Conservation (phyloP, 139 green algal species). For the Ettlia oleoabundans region DNA sequence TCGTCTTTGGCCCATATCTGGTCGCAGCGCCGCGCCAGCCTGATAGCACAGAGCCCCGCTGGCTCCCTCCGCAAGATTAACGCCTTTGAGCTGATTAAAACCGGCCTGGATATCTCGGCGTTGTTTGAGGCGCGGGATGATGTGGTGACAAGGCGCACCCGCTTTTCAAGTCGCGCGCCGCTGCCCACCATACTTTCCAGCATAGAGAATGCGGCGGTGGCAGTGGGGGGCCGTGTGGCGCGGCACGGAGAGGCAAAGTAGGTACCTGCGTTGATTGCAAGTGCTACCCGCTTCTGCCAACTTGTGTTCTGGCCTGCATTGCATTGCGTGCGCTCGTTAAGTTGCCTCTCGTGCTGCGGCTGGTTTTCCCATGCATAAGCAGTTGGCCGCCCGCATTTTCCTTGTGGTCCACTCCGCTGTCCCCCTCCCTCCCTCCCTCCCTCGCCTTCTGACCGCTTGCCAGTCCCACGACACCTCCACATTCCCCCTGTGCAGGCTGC, state of each 20-base stretch:
- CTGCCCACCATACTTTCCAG: conserved; percentile 22
- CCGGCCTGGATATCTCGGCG: conserved; percentile 56
- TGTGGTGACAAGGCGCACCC: conserved; percentile 47
- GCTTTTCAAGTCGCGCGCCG: conserved; percentile 43
- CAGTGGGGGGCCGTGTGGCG: conserved; percentile 40
- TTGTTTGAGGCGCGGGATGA: conserved; percentile 58
- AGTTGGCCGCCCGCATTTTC: too few relatives aligned
- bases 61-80: conserved; percentile 37
- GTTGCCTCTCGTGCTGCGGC: too few relatives aligned
- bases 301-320: too few relatives aligned
- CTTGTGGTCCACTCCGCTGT: too few relatives aligned
- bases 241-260: not conserved
- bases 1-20: not conserved
- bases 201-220: conserved; percentile 44
- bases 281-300: too few relatives aligned
- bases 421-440: too few relatives aligned
- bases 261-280: not conserved
- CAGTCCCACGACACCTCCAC: too few relatives aligned
- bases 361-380: too few relatives aligned
- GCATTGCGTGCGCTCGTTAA: too few relatives aligned
- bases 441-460: too few relatives aligned
- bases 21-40: not conserved
- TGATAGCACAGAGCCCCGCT: not conserved
- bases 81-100: conserved; percentile 61
- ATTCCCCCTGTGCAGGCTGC: conserved; percentile 34